phyloP scores from a whole-genome alignment of 2,329 filamentous ascomycete species.

The Aspergillus ruber region DNA sequence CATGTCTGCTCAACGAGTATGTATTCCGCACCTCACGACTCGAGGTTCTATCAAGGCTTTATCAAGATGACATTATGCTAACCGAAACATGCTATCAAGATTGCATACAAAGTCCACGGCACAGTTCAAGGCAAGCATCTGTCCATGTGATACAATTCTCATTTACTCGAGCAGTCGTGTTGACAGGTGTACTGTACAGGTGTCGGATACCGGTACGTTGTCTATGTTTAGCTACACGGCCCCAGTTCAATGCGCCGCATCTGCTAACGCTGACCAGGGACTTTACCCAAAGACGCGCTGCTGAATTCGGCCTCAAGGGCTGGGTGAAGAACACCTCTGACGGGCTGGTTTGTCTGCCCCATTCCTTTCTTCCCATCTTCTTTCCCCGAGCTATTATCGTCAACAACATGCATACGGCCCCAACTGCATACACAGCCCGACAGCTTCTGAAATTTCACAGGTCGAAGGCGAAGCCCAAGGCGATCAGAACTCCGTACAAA shows the following conservation, averaged over 20 bases:
- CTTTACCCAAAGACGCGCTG: conserved; percentile 41
- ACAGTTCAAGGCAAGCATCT: conserved; percentile 58
- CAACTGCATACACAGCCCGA: too few relatives aligned
- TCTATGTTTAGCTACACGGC: background rate
- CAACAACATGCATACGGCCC: background rate
- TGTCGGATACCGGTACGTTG: conserved; percentile 27
- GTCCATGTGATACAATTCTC: background rate
- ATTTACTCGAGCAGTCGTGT: background rate
- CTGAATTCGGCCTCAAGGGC: conserved; percentile 39
- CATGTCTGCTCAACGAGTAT: conserved; percentile 6
- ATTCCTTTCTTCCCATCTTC: background rate
- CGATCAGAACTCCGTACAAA: conserved; percentile 54
- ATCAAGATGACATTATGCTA: background rate
- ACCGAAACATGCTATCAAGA: conserved; percentile 15
- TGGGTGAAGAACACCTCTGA: conserved; percentile 44
- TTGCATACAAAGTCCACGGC: conserved; percentile 52
- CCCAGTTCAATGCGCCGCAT: background rate
- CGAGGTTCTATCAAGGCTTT: too few relatives aligned
- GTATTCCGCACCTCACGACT: background rate
- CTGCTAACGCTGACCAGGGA: conserved; percentile 17
- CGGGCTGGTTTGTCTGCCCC: conserved; percentile 34
- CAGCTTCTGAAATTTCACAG: conserved; percentile 38
- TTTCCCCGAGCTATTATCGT: background rate
- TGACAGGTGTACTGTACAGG: conserved; percentile 13
- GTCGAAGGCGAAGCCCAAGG: conserved; percentile 89